Evolutionary conservation across 176 grass and related monocot species (phyloP), one percentile per base, ranked within the genome.

Genomic region (Oryza meridionalis): DNA sequence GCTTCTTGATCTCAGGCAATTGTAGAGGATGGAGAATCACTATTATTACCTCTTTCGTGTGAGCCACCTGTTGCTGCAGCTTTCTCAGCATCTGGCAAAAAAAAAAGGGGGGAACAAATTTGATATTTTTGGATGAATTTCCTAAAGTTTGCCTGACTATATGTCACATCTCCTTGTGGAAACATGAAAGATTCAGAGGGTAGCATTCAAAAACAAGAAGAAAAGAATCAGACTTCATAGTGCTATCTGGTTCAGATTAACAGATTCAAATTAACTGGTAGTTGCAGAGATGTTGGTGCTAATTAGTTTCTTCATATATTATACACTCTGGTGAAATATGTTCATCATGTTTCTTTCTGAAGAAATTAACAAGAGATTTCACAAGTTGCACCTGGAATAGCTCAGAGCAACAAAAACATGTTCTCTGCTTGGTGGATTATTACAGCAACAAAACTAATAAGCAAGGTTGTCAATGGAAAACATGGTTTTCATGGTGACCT

Each of bases 1-100:
- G 7, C 8, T 9, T 11, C 4, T 8, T 61, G 33, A 16, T 51
- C 59, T 59, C 59, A 68, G 37, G 24, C 6, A 10, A 67, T 27
- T 71, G 65, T 2, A 29, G 73, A 22, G 58, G 21, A 24, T 9
- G 67, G 26, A 32, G 45, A 84, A 66, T 9, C 42, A 40, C 1
- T 31, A 31, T 40, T 5, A 29, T 0, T 84, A 94, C 92, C 85
- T 94, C 83, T 84, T 33, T 88, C 89, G 27, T 40, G 46, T 29
- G 83, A 91, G 68, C 19, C 77, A 22, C 68, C 74, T 53, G 77
- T 77, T 5, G 53, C 85, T 73, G 58, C 77, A 73, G 81, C 35
- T 45, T 87, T 80, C 53, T 86, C 82, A 1, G 32, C 82, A 75
- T 81, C 92, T 94, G 76, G 32, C 37, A 37, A 24, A 65, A 68